These are phyloP conservation scores for Hapsidospora chrysogenum DNA, from an alignment of 495 filamentous ascomycete genomes.

Conservation along the genomic window DNA sequence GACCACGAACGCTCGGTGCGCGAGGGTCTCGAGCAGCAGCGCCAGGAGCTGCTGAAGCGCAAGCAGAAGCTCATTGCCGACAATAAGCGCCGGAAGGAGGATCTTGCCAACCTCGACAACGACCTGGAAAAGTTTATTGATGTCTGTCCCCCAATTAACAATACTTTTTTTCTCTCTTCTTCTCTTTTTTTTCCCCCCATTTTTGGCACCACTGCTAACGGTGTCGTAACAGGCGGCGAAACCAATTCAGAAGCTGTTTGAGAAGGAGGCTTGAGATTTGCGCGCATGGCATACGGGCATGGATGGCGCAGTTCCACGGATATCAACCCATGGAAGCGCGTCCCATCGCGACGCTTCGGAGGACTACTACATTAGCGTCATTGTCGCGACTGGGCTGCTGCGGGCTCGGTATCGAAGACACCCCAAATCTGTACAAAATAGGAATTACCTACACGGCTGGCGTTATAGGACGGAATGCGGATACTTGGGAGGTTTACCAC, in stretches of 20 bases:
- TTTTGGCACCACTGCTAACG: too few species aligned
- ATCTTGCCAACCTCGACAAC: constrained; percentile 73
- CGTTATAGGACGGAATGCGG: too few species aligned
- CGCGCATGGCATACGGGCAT: too few species aligned
- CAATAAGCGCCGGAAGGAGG: constrained; percentile 89
- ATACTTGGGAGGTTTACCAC: too few species aligned
- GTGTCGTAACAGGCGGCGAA: constrained; percentile 83
- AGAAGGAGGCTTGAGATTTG: constrained; percentile 49
- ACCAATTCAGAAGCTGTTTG: constrained; percentile 70
- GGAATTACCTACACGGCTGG: too few species aligned
- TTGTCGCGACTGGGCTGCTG: too few species aligned
- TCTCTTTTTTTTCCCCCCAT: neutral
- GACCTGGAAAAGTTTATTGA: constrained; percentile 86
- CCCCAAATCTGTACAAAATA: too few species aligned
- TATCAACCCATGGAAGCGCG: too few species aligned
- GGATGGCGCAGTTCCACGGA: too few species aligned
- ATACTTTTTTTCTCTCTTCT: constrained; percentile 10
- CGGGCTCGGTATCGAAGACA: too few species aligned
- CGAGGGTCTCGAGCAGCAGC: constrained; percentile 70
- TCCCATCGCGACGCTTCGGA: too few species aligned
- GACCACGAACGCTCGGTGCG: constrained; percentile 78
- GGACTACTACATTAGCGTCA: too few species aligned
- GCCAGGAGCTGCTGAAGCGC: constrained; percentile 71
- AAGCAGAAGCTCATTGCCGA: constrained; percentile 87
- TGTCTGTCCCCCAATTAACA: constrained; percentile 9